These are phyloP conservation scores for Schwanniomyces occidentalis DNA, from an alignment of 805 yeast genomes.

Conservation along the genomic window DNA sequence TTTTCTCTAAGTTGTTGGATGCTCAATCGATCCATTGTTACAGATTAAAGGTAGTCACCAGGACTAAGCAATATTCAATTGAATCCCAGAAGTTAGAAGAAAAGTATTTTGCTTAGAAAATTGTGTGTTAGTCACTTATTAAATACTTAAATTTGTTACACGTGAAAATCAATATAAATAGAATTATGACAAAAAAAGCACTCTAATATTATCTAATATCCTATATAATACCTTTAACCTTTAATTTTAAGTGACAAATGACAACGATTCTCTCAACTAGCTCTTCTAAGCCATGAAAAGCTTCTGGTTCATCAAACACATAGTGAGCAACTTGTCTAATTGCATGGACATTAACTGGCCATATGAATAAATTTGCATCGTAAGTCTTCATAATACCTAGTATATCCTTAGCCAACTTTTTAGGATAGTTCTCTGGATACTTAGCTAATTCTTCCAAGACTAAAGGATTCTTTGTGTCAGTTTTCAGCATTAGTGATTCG, in stretches of 20 bases:
- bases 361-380: constrained; percentile 29
- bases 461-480: constrained; percentile 12
- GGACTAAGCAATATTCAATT: too few species aligned
- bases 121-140: too few species aligned
- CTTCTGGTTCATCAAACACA: constrained; percentile 22
- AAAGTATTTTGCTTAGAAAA: too few species aligned
- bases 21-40: constrained; percentile 4
- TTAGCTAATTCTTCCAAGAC: constrained; percentile 21
- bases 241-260: constrained; percentile 9
- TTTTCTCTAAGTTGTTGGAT: constrained; percentile 11
- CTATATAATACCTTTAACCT: constrained; percentile 5
- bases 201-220: too few species aligned
- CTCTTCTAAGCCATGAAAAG: constrained; percentile 17
- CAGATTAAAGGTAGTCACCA: too few species aligned
- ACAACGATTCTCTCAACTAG: constrained; percentile 18
- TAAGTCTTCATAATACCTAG: constrained; percentile 41
- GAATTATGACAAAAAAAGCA: too few species aligned
- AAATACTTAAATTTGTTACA: too few species aligned
- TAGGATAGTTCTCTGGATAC: constrained; percentile 25
- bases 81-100: too few species aligned
- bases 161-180: too few species aligned
- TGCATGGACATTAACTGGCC: constrained; percentile 38
- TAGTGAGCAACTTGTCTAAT: constrained; percentile 27
- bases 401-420: constrained; percentile 32
- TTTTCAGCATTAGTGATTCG: constrained; percentile 23